These are phyloP conservation scores for Boeremia lycopersici DNA, from an alignment of 2,329 filamentous ascomycete species.

Conservation along the genomic window DNA sequence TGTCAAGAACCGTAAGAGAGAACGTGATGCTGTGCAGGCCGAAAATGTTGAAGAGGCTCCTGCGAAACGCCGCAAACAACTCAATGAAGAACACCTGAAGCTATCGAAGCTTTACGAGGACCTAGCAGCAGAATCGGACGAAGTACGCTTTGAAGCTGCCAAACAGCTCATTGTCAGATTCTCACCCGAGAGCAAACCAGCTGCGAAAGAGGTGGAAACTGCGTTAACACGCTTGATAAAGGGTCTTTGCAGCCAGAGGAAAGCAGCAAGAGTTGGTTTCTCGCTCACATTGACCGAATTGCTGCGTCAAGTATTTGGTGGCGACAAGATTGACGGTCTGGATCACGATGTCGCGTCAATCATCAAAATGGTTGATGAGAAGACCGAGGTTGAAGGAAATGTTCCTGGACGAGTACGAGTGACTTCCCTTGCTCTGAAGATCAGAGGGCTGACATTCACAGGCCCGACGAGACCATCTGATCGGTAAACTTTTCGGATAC, in stretches of 20 bases:
- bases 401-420: slow-evolving; percentile 59
- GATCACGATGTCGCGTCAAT: slow-evolving; percentile 50
- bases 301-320: slow-evolving; percentile 70
- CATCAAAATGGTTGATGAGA: slow-evolving; percentile 58
- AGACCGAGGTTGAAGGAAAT: slow-evolving; percentile 59
- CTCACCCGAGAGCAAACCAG: slow-evolving; percentile 46
- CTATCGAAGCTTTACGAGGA: slow-evolving; percentile 55
- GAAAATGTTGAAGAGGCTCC: slow-evolving; percentile 28
- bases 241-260: slow-evolving; percentile 86
- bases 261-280: slow-evolving; percentile 86
- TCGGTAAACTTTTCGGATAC: slow-evolving; percentile 85
- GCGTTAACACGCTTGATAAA: slow-evolving; percentile 68
- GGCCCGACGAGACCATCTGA: slow-evolving; percentile 83
- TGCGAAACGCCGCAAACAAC: slow-evolving; percentile 43
- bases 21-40: slow-evolving; percentile 26
- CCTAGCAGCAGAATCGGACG: slow-evolving; percentile 54
- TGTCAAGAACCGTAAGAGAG: slow-evolving; percentile 36
- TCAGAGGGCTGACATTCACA: slow-evolving; percentile 45
- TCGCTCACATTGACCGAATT: slow-evolving; percentile 87
- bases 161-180: slow-evolving; percentile 52
- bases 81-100: slow-evolving; percentile 49
- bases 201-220: slow-evolving; percentile 47
- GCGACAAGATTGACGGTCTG: slow-evolving; percentile 38
- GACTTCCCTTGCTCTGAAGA: background rate
- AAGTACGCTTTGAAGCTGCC: slow-evolving; percentile 53